These are phyloP conservation scores for Tetrahymena thermophila DNA, from an alignment of 73 alveolate genomes.

Conservation along the genomic window DNA sequence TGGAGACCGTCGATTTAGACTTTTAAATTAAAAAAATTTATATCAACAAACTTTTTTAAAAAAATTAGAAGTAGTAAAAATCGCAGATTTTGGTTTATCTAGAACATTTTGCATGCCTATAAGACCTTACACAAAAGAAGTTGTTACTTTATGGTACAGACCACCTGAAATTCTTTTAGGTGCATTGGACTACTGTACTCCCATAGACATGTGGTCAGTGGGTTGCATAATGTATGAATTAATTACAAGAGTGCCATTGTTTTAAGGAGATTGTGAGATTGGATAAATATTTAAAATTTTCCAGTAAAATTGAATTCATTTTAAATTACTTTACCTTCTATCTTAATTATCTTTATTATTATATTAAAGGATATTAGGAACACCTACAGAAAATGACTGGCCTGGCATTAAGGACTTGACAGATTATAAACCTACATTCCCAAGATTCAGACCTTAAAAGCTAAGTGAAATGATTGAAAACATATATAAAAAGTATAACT, in stretches of 20 bases:
- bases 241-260: constrained; percentile 71
- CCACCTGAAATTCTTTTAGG: constrained; percentile 95
- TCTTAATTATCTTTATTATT: no score
- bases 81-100: constrained; percentile 87
- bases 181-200: constrained; percentile 65
- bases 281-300: constrained; percentile 82
- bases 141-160: constrained; percentile 92
- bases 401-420: constrained; percentile 13
- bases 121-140: constrained; percentile 68
- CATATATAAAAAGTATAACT: neutral
- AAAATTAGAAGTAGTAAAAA: constrained; percentile 46
- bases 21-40: constrained; percentile 50
- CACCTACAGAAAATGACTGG: constrained; percentile 18
- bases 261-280: constrained; percentile 82
- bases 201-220: constrained; percentile 91
- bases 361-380: constrained; percentile 8
- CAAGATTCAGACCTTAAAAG: constrained; percentile 5
- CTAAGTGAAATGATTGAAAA: neutral
- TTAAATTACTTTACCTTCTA: no score
- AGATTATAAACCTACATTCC: neutral
- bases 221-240: constrained; percentile 94
- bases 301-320: neutral
- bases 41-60: constrained; percentile 23
- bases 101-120: constrained; percentile 66
- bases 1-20: constrained; percentile 31